Percentiles rank a stretch among this genome's conserved stretches.
These are phyloP conservation scores for Epichloe elymi DNA, from an alignment of 2,329 filamentous ascomycete genomes.

Conservation along the genomic window DNA sequence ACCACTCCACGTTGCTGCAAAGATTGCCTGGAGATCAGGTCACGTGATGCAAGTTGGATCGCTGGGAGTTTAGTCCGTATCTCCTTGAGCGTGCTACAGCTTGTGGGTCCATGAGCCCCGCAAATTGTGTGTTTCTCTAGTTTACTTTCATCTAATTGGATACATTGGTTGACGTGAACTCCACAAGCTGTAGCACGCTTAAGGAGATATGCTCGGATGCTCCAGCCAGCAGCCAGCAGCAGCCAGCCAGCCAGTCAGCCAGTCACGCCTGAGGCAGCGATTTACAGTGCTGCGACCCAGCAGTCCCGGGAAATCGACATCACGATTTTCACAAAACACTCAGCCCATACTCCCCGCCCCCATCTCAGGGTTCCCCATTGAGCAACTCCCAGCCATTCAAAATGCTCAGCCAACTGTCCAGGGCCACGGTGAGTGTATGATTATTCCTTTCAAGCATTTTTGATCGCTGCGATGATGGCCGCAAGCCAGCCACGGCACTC, in stretches of 20 bases:
- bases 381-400: conserved; percentile 33
- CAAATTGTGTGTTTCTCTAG: no score
- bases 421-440: conserved; percentile 39
- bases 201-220: no score
- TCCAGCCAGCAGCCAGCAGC: no score
- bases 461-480: not conserved
- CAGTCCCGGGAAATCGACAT: conserved; percentile 20
- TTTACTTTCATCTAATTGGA: no score
- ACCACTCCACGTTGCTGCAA: not conserved
- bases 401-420: conserved; percentile 43
- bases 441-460: not conserved
- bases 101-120: no score
- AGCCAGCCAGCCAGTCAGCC: no score
- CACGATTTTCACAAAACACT: conserved; percentile 34
- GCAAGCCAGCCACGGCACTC: not conserved
- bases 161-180: no score
- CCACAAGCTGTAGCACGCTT: no score
- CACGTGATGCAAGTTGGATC: not conserved
- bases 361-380: conserved; percentile 28
- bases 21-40: not conserved
- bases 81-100: no score
- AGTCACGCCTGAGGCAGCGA: conserved; percentile 16
- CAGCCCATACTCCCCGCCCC: conserved; percentile 19
- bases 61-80: not conserved
- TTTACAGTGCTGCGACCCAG: conserved; percentile 9